phyloP scores from a whole-genome alignment of 2,329 filamentous ascomycete species.

The Didymella keratinophila region DNA sequence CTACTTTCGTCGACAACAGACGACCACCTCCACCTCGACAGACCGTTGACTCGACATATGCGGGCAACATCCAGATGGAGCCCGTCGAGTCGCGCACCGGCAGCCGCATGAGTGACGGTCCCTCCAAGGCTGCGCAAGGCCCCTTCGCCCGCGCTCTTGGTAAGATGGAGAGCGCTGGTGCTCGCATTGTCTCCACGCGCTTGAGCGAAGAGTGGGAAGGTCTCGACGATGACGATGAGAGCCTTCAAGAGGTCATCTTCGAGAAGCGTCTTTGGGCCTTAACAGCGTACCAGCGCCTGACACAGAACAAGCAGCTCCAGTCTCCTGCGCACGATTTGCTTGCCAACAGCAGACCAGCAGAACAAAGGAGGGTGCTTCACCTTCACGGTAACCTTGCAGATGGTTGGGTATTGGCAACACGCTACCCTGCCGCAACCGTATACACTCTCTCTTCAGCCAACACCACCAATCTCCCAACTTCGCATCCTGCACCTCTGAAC shows the following conservation, averaged over 20 bases:
- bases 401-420: slow-evolving; percentile 38
- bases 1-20: slow-evolving; percentile 17
- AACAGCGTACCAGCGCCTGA: slow-evolving; percentile 38
- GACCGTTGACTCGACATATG: slow-evolving; percentile 20
- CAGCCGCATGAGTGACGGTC: slow-evolving; percentile 30
- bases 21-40: slow-evolving; percentile 12
- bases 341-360: slow-evolving; percentile 28
- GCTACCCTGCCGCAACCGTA: slow-evolving; percentile 35
- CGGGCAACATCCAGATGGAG: slow-evolving; percentile 29
- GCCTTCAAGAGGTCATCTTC: slow-evolving; percentile 36
- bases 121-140: slow-evolving; percentile 25
- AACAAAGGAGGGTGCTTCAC: slow-evolving; percentile 36
- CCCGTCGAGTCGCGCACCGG: slow-evolving; percentile 33
- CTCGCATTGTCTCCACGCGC: slow-evolving; percentile 36
- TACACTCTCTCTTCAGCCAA: slow-evolving; percentile 38
- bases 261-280: slow-evolving; percentile 41
- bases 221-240: slow-evolving; percentile 36
- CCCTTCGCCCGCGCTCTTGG: slow-evolving; percentile 36
- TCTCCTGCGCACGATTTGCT: slow-evolving; percentile 38
- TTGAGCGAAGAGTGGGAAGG: slow-evolving; percentile 41
- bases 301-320: slow-evolving; percentile 39
- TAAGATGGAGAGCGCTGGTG: slow-evolving; percentile 38
- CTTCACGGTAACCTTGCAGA: slow-evolving; percentile 40
- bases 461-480: slow-evolving; percentile 26
- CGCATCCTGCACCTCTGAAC: slow-evolving; percentile 38